A percentile compares a stretch with the other conserved stretches of the same genome.
phyloP scores from a whole-genome alignment of 768 basidiomycete species.

The Macrocybe gigantea region DNA sequence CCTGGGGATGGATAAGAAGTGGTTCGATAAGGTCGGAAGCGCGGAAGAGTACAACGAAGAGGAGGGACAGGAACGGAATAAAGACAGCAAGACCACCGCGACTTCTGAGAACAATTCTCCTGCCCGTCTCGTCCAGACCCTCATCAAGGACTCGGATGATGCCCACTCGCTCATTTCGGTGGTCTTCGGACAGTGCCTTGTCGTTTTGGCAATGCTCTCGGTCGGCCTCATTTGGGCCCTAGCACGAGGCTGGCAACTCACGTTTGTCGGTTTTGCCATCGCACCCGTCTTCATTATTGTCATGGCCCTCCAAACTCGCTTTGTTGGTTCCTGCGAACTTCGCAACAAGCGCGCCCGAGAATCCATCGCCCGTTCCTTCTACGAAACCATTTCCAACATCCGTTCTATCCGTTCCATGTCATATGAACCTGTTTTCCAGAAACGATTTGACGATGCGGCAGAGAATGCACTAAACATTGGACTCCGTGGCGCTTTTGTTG shows the following conservation, averaged over 20 bases:
- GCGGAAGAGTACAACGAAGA: conserved; percentile 15
- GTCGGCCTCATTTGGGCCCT: conserved; percentile 90
- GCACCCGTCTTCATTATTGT: conserved; percentile 76
- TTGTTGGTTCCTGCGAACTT: conserved; percentile 67
- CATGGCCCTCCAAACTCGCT: conserved; percentile 69
- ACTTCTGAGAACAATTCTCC: conserved; percentile 35
- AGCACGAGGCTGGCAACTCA: conserved; percentile 85
- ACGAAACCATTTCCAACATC: conserved; percentile 82
- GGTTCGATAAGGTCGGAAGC: conserved; percentile 58
- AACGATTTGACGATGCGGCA: conserved; percentile 62
- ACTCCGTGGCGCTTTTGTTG: conserved; percentile 76
- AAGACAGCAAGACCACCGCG: too few relatives aligned
- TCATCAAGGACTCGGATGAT: conserved; percentile 90
- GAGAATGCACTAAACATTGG: conserved; percentile 61
- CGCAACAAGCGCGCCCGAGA: conserved; percentile 85
- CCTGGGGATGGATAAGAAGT: conserved; percentile 76
- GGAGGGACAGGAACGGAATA: too few relatives aligned
- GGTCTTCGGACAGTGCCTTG: conserved; percentile 64
- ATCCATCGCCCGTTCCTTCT: conserved; percentile 78
- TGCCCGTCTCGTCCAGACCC: conserved; percentile 57
- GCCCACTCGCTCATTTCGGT: conserved; percentile 70
- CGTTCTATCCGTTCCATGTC: conserved; percentile 86
- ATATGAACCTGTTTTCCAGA: conserved; percentile 64
- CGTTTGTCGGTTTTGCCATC: conserved; percentile 82
- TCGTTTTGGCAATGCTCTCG: conserved; percentile 75